These are phyloP conservation scores for Puccinia novopanici DNA, from an alignment of 1,284 basidiomycete genomes.

Conservation along the genomic window DNA sequence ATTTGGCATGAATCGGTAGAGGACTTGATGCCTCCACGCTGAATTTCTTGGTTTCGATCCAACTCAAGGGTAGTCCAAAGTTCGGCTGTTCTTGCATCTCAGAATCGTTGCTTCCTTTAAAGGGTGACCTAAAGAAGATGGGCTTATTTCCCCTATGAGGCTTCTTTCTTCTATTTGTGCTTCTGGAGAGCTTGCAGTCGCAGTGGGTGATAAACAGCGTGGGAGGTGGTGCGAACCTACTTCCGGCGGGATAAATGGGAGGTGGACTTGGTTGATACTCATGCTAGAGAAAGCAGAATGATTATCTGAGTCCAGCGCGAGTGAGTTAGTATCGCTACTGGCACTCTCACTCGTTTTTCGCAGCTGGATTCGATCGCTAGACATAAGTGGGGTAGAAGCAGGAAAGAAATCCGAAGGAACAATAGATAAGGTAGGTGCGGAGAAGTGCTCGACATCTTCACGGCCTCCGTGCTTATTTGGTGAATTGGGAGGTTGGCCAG, in stretches of 20 bases:
- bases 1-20: conserved; percentile 12
- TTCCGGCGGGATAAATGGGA: conserved; percentile 23
- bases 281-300: conserved; percentile 10
- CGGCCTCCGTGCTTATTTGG: neutral
- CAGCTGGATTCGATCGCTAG: conserved; percentile 10
- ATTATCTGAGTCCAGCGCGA: neutral
- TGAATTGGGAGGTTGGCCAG: neutral
- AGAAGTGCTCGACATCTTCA: conserved; percentile 3
- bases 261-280: neutral
- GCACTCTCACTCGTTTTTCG: conserved; percentile 29
- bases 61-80: conserved; percentile 16
- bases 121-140: conserved; percentile 30
- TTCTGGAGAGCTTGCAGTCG: conserved; percentile 4
- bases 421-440: conserved; percentile 7
- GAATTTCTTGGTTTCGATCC: conserved; percentile 22
- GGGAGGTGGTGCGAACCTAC: neutral
- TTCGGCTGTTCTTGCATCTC: neutral
- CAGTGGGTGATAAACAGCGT: conserved; percentile 10
- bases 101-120: conserved; percentile 5
- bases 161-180: conserved; percentile 9
- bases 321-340: conserved; percentile 19
- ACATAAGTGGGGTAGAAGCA: neutral
- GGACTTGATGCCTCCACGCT: conserved; percentile 11
- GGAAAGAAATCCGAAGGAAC: conserved; percentile 30
- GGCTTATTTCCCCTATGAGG: neutral